Conservation (phyloP, 2,329 filamentous ascomycete genomes). For the Passalora sequoiae region DNA sequence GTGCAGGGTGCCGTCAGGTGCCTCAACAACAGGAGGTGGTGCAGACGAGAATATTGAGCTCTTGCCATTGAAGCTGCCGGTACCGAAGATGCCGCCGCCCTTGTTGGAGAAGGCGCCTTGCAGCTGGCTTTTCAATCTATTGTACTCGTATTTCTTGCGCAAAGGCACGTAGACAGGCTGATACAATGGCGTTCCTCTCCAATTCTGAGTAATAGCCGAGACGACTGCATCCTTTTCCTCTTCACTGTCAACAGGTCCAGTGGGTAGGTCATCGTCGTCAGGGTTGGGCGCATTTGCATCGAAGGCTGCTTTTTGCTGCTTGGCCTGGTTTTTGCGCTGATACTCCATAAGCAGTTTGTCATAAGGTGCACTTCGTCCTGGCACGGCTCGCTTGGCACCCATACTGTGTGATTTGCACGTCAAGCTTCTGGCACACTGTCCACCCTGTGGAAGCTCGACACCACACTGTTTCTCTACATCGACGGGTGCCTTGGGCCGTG, state of each 20-base stretch:
- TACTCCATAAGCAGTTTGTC: slow-evolving; percentile 69
- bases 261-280: slow-evolving; percentile 72
- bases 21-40: slow-evolving; percentile 15
- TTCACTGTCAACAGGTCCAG: slow-evolving; percentile 80
- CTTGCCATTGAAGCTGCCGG: background rate
- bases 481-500: slow-evolving; percentile 82
- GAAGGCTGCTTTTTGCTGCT: slow-evolving; percentile 92
- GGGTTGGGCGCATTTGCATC: slow-evolving; percentile 80
- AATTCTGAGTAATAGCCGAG: slow-evolving; percentile 65
- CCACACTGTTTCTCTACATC: slow-evolving; percentile 91
- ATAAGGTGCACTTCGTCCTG: slow-evolving; percentile 78
- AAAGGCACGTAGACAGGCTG: slow-evolving; percentile 55
- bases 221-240: slow-evolving; percentile 90
- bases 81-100: slow-evolving; percentile 9
- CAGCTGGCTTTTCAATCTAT: slow-evolving; percentile 61
- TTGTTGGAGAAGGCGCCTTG: slow-evolving; percentile 49
- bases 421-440: slow-evolving; percentile 76
- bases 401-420: slow-evolving; percentile 90
- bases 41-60: slow-evolving; percentile 2
- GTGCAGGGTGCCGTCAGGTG: slow-evolving; percentile 17
- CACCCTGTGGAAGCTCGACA: slow-evolving; percentile 76
- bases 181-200: slow-evolving; percentile 68
- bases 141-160: slow-evolving; percentile 53
- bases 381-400: slow-evolving; percentile 86
- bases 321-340: slow-evolving; percentile 95